phyloP scores from a whole-genome alignment of 2,329 filamentous ascomycete genomes.

The Fonsecaea monophora region DNA sequence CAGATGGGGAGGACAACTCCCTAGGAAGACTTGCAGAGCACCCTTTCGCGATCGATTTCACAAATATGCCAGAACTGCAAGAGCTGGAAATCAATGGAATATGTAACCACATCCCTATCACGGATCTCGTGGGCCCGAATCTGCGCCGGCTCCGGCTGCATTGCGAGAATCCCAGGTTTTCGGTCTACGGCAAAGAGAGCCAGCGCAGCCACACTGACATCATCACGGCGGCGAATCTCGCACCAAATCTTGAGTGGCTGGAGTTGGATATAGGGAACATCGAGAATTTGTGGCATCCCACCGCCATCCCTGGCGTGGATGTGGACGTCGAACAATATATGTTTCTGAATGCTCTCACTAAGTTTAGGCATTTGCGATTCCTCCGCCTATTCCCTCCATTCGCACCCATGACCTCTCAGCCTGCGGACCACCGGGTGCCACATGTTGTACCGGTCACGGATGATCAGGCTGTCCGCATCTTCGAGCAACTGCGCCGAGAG shows the following conservation, averaged over 20 bases:
- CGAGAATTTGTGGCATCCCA: slow-evolving; percentile 39
- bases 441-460: slow-evolving; percentile 33
- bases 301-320: slow-evolving; percentile 39
- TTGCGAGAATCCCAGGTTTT: slow-evolving; percentile 23
- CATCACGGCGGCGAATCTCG: slow-evolving; percentile 25
- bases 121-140: slow-evolving; percentile 26
- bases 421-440: slow-evolving; percentile 10
- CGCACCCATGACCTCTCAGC: slow-evolving; percentile 20
- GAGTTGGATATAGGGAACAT: slow-evolving; percentile 39
- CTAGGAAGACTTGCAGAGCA: too few relatives aligned
- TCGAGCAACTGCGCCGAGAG: slow-evolving; percentile 35
- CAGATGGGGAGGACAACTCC: too few relatives aligned
- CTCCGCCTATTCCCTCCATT: slow-evolving; percentile 40
- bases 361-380: slow-evolving; percentile 35
- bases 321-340: slow-evolving; percentile 39
- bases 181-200: slow-evolving; percentile 27
- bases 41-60: slow-evolving; percentile 30
- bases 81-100: slow-evolving; percentile 39
- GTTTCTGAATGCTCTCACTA: slow-evolving; percentile 36
- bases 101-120: slow-evolving; percentile 37
- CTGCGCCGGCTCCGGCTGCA: slow-evolving; percentile 33
- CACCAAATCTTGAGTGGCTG: slow-evolving; percentile 37
- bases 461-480: slow-evolving; percentile 38
- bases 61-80: slow-evolving; percentile 24
- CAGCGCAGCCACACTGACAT: slow-evolving; percentile 35